These are phyloP conservation scores for Fistulifera pelliculosa DNA, from an alignment of 108 stramenopile genomes.

Conservation along the genomic window DNA sequence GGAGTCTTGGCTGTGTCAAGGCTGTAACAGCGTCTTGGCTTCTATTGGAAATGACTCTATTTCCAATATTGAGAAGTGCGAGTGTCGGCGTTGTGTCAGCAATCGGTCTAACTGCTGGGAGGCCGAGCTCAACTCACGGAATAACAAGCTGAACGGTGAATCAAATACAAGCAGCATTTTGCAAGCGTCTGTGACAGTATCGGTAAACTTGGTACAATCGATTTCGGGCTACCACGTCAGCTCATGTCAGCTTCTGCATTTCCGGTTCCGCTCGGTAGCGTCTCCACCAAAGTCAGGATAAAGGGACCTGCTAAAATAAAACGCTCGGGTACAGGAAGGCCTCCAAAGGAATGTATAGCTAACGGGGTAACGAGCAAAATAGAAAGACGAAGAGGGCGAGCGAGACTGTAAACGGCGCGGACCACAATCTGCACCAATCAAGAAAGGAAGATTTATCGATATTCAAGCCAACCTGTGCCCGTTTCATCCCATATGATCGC, in stretches of 20 bases:
- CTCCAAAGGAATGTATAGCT: background rate
- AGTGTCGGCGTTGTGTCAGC: background rate
- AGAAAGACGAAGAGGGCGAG: background rate
- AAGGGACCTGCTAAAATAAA: background rate
- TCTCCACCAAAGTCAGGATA: background rate
- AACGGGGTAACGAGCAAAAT: background rate
- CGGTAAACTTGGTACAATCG: too few relatives aligned
- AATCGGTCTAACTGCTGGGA: background rate
- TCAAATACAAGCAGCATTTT: too few relatives aligned
- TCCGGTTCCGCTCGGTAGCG: too few relatives aligned
- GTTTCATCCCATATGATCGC: conserved; percentile 21
- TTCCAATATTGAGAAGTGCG: background rate
- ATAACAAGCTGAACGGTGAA: too few relatives aligned
- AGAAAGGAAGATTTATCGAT: conserved; percentile 8
- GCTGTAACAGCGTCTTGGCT: background rate
- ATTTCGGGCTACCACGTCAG: too few relatives aligned
- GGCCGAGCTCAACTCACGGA: background rate
- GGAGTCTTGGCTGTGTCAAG: background rate
- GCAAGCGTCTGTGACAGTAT: too few relatives aligned
- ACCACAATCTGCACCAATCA: background rate
- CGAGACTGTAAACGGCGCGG: background rate
- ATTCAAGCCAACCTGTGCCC: conserved; percentile 28
- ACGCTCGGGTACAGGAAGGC: background rate
- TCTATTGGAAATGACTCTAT: background rate
- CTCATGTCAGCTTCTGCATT: too few relatives aligned